Conservation (phyloP, 1,284 basidiomycete genomes). For the Rhodotorula sp. region DNA sequence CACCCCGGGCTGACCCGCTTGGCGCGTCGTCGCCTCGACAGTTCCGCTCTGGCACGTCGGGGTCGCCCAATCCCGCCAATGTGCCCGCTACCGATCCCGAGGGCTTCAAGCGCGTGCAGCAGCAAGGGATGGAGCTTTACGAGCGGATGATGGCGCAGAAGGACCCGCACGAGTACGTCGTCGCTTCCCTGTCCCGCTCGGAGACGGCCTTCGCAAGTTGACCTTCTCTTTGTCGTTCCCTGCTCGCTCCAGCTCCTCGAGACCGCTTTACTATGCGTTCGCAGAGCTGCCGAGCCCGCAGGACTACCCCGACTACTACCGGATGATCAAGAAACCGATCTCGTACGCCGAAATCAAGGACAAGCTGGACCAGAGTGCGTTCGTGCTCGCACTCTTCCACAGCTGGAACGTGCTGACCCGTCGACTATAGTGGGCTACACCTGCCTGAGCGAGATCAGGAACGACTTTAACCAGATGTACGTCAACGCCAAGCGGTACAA, state of each 20-base stretch:
- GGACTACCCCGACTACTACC: constrained; percentile 44
- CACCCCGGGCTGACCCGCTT: not conserved
- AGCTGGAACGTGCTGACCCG: too few relatives aligned
- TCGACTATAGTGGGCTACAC: constrained; percentile 22
- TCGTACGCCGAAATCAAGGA: constrained; percentile 33
- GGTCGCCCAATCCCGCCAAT: constrained; percentile 2
- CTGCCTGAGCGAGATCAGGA: constrained; percentile 30
- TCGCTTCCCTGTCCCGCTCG: not conserved
- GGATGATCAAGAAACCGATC: constrained; percentile 40
- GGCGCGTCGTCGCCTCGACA: not conserved
- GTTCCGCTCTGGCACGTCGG: not conserved
- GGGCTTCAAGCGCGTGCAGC: constrained; percentile 20
- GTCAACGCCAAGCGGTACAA: constrained; percentile 45
- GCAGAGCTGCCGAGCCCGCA: constrained; percentile 39
- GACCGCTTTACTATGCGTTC: constrained; percentile 31
- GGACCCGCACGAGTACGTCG: constrained; percentile 14
- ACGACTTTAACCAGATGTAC: constrained; percentile 43
- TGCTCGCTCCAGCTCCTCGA: not conserved
- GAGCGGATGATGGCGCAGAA: constrained; percentile 16
- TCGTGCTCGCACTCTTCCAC: not conserved
- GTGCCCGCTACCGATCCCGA: constrained; percentile 12
- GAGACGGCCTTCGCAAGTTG: not conserved
- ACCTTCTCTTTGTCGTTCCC: not conserved
- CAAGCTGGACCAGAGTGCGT: constrained; percentile 32
- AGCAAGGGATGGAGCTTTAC: constrained; percentile 15